Evolutionary conservation across 2,329 filamentous ascomycete species (phyloP), one percentile per base, ranked within the genome.

Genomic region (Fusarium heterosporum): DNA sequence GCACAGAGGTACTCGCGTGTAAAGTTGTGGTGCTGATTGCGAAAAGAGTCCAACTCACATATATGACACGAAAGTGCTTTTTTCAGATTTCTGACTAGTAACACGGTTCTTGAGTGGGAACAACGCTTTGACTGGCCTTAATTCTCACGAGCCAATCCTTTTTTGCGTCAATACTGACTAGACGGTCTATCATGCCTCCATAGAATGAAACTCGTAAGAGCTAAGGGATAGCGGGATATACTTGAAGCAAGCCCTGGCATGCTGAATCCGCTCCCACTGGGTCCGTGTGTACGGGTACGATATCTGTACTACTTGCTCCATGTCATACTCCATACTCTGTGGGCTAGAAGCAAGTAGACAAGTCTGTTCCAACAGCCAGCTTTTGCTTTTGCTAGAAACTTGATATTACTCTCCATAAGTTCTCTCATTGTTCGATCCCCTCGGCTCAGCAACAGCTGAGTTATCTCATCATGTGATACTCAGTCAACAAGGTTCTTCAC

Each of bases 181-280:
- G 13, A 13, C 29, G 28, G 32, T 16, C 34, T 28, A n/a, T 55
- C n/a, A 16, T 34, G 10, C 30, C 16, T 10, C 30, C 30, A 6
- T 7, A 8, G 30, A n/a, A n/a, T n/a, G 30, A n/a, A 61, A 32
- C 19, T 61, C 32, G 43, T 32, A 19, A 55, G 32, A 36, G 32
- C 32, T 36, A n/a, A 36, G 16, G n/a, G 16, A 16, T 16, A 36
- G 14, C 32, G 4, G 32, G 32, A n/a, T 61, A 22, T 47, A 47
- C 29, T 12, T 25, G 30, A 46, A 55, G 55, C 58, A 34, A 38
- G 17, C 41, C 41, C 22, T 25, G 48, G n/a, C 34, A 22, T 36
- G 10, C 17, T 19, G 8, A 17, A 17, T 22, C 9, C 19, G n/a
- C n/a, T n/a, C n/a, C n/a, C n/a, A n/a, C n/a, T n/a, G n/a, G n/a